Percentiles rank a stretch among this genome's conserved stretches.
phyloP scores from a whole-genome alignment of 2,329 filamentous ascomycete genomes.

The Blastomyces percursus region DNA sequence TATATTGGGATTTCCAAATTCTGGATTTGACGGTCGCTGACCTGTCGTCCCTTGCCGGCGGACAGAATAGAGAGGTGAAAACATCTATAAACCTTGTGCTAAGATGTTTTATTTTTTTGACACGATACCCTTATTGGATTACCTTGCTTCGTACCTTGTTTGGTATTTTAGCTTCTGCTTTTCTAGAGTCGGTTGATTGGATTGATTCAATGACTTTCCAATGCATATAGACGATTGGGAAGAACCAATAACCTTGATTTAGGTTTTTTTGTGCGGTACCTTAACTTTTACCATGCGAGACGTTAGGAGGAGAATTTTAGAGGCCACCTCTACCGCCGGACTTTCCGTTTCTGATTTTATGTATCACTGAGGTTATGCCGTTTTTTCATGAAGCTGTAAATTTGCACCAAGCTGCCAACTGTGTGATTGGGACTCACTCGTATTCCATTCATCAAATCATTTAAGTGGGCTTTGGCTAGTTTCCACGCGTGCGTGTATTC shows the following conservation, averaged over 20 bases:
- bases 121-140: slow-evolving; percentile 1
- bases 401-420: not conserved
- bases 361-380: not conserved
- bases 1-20: not conserved
- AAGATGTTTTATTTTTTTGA: not conserved
- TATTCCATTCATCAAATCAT: not conserved
- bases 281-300: not conserved
- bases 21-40: not conserved
- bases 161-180: not conserved
- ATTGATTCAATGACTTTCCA: not conserved
- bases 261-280: not conserved
- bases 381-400: not conserved
- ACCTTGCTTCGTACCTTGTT: not conserved
- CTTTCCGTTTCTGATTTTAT: not conserved
- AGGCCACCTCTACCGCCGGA: not conserved
- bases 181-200: not conserved
- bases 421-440: not conserved
- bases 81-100: not conserved
- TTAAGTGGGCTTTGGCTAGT: not conserved
- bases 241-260: not conserved
- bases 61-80: not conserved
- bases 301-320: not conserved
- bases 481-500: not conserved
- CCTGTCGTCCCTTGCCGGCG: not conserved
- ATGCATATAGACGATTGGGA: not conserved